These are phyloP conservation scores for Senecio squalidus DNA, from an alignment of 140 eudicot genomes.

Conservation along the genomic window DNA sequence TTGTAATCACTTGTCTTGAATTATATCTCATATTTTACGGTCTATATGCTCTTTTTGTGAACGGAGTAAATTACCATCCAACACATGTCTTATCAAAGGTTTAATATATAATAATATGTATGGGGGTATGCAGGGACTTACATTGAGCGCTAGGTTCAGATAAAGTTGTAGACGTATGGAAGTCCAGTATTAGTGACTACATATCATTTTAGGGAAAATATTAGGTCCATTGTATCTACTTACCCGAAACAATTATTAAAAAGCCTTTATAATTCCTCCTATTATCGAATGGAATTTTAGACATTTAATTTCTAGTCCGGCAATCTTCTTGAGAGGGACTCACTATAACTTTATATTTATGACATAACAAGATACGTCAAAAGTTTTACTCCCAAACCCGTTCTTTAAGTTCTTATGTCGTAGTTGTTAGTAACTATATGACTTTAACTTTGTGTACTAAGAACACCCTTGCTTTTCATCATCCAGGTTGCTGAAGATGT, in stretches of 20 bases:
- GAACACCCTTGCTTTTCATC: not conserved
- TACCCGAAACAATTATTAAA: not conserved
- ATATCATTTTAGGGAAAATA: not conserved
- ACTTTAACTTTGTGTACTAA: not conserved
- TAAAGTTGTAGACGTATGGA: not conserved
- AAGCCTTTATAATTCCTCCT: not conserved
- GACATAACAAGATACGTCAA: not conserved
- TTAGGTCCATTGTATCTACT: not conserved
- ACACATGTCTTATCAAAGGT: not conserved
- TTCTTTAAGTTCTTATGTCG: not conserved
- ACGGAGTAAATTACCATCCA: not conserved
- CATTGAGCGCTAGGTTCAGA: not conserved
- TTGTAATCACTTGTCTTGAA: not conserved
- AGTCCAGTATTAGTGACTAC: not conserved
- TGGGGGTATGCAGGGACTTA: not conserved
- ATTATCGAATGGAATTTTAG: not conserved
- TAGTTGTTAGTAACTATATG: not conserved
- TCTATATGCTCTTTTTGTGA: not conserved
- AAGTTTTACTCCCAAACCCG: not conserved
- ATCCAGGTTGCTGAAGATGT: slow-evolving; percentile 86
- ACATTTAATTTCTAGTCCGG: not conserved
- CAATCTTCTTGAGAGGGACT: not conserved
- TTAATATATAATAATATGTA: not conserved
- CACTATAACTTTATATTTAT: not conserved
- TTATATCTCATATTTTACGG: not conserved